These are phyloP conservation scores for Vigna radiata DNA, from an alignment of 306 rosid genomes.

Conservation along the genomic window DNA sequence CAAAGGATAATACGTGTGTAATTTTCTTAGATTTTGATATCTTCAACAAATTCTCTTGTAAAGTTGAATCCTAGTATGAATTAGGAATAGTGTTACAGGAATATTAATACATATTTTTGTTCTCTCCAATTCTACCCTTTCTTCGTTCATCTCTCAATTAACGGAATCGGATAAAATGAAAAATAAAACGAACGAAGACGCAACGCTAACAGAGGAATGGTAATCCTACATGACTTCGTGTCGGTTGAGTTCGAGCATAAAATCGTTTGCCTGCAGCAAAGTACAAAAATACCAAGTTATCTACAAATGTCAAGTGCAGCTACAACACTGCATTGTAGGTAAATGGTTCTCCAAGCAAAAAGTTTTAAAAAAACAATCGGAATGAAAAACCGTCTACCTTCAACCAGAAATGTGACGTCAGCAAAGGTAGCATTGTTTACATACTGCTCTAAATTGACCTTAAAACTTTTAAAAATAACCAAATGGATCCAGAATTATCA, in stretches of 20 bases:
- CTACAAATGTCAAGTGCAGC: slow-evolving; percentile 16
- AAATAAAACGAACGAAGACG: neutral
- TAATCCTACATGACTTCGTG: too few species aligned
- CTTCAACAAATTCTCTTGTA: slow-evolving; percentile 67
- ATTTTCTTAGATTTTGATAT: slow-evolving; percentile 90
- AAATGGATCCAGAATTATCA: neutral
- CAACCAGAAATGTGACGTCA: slow-evolving; percentile 83
- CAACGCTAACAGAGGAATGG: neutral
- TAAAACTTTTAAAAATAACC: slow-evolving; percentile 3
- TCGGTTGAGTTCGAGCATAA: slow-evolving; percentile 50
- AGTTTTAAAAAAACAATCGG: slow-evolving; percentile 5
- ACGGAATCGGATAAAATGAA: slow-evolving; percentile 19
- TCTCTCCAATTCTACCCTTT: slow-evolving; percentile 25
- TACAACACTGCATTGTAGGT: neutral
- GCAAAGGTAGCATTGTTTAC: slow-evolving; percentile 75
- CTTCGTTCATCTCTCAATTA: slow-evolving; percentile 33
- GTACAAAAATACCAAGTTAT: slow-evolving; percentile 8
- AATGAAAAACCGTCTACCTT: slow-evolving; percentile 60
- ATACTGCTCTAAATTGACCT: slow-evolving; percentile 85
- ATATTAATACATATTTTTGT: slow-evolving; percentile 42
- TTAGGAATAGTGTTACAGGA: slow-evolving; percentile 54
- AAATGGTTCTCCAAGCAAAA: neutral
- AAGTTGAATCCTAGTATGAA: slow-evolving; percentile 72
- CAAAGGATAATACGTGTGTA: slow-evolving; percentile 96
- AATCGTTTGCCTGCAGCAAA: slow-evolving; percentile 76